Conservation (phyloP, 805 yeast species). For the Groenewaldozyma tartarivorans region DNA sequence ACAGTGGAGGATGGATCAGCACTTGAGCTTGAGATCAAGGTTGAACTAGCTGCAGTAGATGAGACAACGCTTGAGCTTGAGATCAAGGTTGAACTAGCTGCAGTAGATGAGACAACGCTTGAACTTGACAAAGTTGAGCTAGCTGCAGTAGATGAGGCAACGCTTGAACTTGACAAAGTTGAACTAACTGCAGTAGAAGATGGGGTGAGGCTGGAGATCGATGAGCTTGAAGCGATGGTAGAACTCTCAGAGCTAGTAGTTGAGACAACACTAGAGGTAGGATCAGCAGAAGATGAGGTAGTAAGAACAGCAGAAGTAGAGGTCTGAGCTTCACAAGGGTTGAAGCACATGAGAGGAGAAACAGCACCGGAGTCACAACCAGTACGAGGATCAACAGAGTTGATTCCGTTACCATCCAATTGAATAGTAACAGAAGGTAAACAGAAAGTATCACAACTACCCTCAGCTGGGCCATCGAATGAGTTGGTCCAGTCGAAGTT, state of each 20-base stretch:
- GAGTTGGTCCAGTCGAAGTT: neutral
- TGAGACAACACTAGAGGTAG: neutral
- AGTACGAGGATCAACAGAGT: neutral
- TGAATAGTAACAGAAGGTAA: neutral
- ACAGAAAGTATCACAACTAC: neutral
- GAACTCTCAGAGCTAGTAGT: too few species aligned
- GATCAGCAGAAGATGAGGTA: neutral
- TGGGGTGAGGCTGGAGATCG: neutral
- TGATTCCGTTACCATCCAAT: neutral
- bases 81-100: too few species aligned
- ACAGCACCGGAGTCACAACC: neutral
- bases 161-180: too few species aligned
- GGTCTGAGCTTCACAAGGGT: neutral
- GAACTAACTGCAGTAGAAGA: neutral
- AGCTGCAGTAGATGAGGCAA: too few species aligned
- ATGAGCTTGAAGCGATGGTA: neutral
- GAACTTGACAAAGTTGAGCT: too few species aligned
- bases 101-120: too few species aligned
- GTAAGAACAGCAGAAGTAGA: neutral
- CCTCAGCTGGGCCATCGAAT: neutral
- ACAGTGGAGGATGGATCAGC: too few species aligned
- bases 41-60: too few species aligned
- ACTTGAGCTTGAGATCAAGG: too few species aligned
- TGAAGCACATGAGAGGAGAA: neutral
- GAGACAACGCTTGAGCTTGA: too few species aligned